Conservation (phyloP, 129 eudicot species). For the Chrysanthemum seticuspe region DNA sequence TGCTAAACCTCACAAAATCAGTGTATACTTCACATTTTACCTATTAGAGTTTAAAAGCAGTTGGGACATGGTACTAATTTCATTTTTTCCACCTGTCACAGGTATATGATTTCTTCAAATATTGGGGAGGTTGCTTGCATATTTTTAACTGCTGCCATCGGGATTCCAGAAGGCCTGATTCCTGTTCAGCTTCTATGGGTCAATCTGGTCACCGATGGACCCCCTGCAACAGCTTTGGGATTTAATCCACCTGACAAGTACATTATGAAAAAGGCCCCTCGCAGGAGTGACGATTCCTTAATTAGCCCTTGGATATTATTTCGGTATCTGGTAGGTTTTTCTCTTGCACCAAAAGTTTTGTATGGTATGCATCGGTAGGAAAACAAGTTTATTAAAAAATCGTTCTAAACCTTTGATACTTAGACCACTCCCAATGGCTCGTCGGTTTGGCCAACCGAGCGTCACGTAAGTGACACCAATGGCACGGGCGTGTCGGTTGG, state of each 20-base stretch:
- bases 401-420: too few relatives aligned
- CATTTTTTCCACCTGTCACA: slow-evolving; percentile 21
- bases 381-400: too few relatives aligned
- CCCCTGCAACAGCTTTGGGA: slow-evolving; percentile 92
- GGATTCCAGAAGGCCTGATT: slow-evolving; percentile 83
- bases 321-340: slow-evolving; percentile 69
- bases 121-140: slow-evolving; percentile 85
- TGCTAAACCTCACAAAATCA: too few relatives aligned
- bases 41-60: too few relatives aligned
- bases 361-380: too few relatives aligned
- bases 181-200: slow-evolving; percentile 97
- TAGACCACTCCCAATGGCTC: too few relatives aligned
- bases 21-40: too few relatives aligned
- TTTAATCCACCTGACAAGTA: slow-evolving; percentile 88
- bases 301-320: slow-evolving; percentile 80
- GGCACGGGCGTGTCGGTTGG: too few relatives aligned
- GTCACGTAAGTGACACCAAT: too few relatives aligned
- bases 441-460: too few relatives aligned
- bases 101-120: slow-evolving; percentile 88
- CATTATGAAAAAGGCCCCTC: slow-evolving; percentile 79
- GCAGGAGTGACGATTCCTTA: slow-evolving; percentile 78
- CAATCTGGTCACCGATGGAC: slow-evolving; percentile 86
- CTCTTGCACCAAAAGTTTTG: neutral
- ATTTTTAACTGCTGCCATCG: slow-evolving; percentile 78
- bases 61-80: neutral